Conservation (phyloP, 2,329 filamentous ascomycete genomes). For the Cryphonectria parasitica region DNA sequence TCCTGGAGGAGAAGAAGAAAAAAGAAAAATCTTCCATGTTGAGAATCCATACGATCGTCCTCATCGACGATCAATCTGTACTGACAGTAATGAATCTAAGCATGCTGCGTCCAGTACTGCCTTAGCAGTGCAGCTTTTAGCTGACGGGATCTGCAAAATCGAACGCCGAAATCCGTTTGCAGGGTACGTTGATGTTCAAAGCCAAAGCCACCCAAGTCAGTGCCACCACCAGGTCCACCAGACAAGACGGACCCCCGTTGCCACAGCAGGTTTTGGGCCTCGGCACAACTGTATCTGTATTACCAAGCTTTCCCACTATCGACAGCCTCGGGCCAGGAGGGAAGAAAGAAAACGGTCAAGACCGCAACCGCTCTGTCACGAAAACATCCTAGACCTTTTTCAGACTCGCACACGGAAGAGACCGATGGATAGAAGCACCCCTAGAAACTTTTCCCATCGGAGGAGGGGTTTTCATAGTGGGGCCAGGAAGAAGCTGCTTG, state of each 20-base stretch:
- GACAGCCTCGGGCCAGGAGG: background rate
- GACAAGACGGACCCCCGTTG: background rate
- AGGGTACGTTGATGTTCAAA: background rate
- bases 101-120: too few species aligned
- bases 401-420: background rate
- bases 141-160: background rate
- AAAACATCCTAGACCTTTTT: background rate
- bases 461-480: background rate
- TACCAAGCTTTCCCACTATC: background rate
- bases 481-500: background rate
- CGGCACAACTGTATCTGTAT: background rate
- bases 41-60: background rate
- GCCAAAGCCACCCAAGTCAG: too few species aligned
- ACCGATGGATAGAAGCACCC: background rate
- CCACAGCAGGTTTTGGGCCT: background rate
- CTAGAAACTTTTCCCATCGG: too few species aligned
- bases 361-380: background rate
- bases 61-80: too few species aligned
- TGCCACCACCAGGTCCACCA: background rate
- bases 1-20: too few species aligned
- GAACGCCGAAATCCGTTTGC: background rate
- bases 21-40: background rate
- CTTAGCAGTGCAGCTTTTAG: too few species aligned
- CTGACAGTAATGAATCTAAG: too few species aligned
- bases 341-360: background rate